Percentiles rank a stretch among this genome's conserved stretches.
Evolutionary conservation across 2,329 filamentous ascomycete species (phyloP).

Genomic region (Leptographium galeiforme): DNA sequence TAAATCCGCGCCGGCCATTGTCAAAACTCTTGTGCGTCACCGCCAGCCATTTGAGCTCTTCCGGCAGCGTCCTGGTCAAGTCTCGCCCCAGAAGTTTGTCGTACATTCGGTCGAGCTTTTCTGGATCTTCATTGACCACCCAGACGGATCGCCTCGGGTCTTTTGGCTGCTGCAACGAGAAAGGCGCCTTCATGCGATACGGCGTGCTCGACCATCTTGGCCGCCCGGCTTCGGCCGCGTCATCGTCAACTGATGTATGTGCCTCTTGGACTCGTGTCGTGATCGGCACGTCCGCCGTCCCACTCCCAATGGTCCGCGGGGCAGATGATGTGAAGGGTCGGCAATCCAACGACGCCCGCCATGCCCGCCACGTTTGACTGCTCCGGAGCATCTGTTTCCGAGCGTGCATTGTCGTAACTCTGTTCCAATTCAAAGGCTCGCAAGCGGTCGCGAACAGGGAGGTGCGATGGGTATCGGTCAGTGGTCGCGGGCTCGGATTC

Average conservation of each 20-base stretch:
- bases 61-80: constrained; percentile 61
- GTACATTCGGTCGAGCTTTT: constrained; percentile 65
- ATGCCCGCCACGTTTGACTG: neutral
- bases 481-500: neutral
- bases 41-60: constrained; percentile 93
- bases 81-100: constrained; percentile 58
- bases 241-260: neutral
- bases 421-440: neutral
- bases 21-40: constrained; percentile 98
- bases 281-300: neutral
- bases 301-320: neutral
- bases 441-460: neutral
- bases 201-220: constrained; percentile 64
- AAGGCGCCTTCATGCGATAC: constrained; percentile 53
- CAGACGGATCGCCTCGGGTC: constrained; percentile 41
- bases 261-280: neutral
- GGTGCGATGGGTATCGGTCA: neutral
- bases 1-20: constrained; percentile 85
- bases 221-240: constrained; percentile 4
- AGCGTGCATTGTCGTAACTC: neutral
- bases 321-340: neutral
- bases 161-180: constrained; percentile 46
- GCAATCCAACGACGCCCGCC: neutral
- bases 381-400: neutral
- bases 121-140: constrained; percentile 63